A percentile compares a stretch with the other conserved stretches of the same genome.
Evolutionary conservation across 306 rosid species (phyloP).

Genomic region (Pyrus communis): DNA sequence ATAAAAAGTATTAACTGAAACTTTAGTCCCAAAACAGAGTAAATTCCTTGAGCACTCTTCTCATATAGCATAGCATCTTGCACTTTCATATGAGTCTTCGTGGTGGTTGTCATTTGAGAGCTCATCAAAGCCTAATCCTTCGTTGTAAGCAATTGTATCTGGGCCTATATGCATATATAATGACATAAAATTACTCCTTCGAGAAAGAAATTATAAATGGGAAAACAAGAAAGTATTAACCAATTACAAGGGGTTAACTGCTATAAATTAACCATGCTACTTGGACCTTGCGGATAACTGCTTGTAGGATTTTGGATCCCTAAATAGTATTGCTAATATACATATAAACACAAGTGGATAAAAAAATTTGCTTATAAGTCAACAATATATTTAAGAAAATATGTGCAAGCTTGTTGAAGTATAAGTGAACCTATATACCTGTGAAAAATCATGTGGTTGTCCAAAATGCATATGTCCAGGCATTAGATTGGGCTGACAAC

Average conservation of each 20-base stretch:
- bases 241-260: background rate
- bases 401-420: background rate
- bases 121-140: background rate
- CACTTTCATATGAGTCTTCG: background rate
- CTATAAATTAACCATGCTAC: background rate
- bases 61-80: background rate
- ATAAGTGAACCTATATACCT: background rate
- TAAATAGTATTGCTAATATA: background rate
- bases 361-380: no score
- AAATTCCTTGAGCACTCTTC: background rate
- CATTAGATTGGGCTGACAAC: background rate
- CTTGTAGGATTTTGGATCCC: background rate
- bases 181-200: no score
- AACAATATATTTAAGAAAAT: no score
- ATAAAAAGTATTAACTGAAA: no score
- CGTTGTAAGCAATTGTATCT: background rate
- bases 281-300: background rate
- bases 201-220: background rate
- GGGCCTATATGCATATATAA: background rate
- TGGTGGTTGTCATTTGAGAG: background rate
- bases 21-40: background rate
- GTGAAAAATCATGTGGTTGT: background rate
- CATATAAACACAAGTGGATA: background rate
- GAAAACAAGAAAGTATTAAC: background rate
- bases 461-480: background rate